These are phyloP conservation scores for Ramichloridium luteum DNA, from an alignment of 2,329 filamentous ascomycete genomes.

Conservation along the genomic window DNA sequence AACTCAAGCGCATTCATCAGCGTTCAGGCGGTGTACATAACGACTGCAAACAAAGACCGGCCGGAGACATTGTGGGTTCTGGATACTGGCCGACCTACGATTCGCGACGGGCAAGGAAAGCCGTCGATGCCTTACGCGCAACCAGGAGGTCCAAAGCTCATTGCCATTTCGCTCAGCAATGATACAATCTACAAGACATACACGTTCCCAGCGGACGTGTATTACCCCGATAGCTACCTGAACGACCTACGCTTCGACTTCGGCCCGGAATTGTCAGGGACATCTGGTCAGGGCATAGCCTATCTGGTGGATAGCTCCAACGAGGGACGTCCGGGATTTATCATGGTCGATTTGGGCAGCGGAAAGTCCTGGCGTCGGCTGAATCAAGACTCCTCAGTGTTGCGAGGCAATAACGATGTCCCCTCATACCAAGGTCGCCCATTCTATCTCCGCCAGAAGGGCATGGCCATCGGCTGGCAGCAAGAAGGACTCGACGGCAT, in stretches of 20 bases:
- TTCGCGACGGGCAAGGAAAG: constrained; percentile 26
- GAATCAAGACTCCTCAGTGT: constrained; percentile 22
- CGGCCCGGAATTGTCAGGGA: constrained; percentile 27
- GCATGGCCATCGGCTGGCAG: constrained; percentile 17
- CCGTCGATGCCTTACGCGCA: constrained; percentile 33
- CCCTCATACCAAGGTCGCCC: constrained; percentile 24
- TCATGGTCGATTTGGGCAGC: constrained; percentile 34
- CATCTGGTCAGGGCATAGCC: constrained; percentile 31
- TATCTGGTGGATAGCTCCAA: constrained; percentile 36
- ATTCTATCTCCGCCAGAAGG: constrained; percentile 19
- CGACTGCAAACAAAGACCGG: constrained; percentile 23
- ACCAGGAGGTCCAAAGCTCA: constrained; percentile 34
- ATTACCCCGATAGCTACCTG: constrained; percentile 36
- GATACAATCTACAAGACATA: constrained; percentile 30
- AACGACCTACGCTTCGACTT: constrained; percentile 38
- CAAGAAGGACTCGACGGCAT: constrained; percentile 29
- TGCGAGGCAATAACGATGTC: constrained; percentile 21
- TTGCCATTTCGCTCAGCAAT: constrained; percentile 31
- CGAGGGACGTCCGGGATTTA: constrained; percentile 36
- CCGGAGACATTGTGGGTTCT: constrained; percentile 36
- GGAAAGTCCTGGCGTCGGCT: constrained; percentile 32
- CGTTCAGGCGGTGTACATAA: constrained; percentile 36
- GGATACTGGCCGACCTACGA: constrained; percentile 34
- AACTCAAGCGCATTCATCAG: constrained; percentile 31
- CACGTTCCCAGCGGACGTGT: constrained; percentile 31